Percentiles rank a stretch among this genome's conserved stretches.
These are phyloP conservation scores for Fusarium sulawesiense DNA, from an alignment of 2,329 filamentous ascomycete genomes.

Conservation along the genomic window DNA sequence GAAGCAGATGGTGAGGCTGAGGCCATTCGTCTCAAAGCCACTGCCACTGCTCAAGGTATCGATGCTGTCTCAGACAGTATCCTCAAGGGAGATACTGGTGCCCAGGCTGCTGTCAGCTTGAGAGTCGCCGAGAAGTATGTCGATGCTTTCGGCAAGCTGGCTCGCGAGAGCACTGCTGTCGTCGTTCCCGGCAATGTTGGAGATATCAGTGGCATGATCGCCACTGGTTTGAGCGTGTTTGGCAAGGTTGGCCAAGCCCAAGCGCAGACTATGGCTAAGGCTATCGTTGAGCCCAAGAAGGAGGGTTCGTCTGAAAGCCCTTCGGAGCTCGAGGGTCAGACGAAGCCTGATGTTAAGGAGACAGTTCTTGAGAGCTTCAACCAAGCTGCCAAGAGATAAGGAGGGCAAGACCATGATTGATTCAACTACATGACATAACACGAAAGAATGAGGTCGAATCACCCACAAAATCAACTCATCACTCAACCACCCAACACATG, in stretches of 20 bases:
- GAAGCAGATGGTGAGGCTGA: conserved; percentile 91
- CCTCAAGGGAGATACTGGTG: conserved; percentile 75
- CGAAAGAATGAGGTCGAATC: conserved; percentile 6
- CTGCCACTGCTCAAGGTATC: conserved; percentile 88
- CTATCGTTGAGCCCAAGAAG: conserved; percentile 54
- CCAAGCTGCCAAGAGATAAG: conserved; percentile 50
- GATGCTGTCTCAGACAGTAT: conserved; percentile 86
- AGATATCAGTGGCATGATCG: conserved; percentile 96
- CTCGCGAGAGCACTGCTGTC: conserved; percentile 94
- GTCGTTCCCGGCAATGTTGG: conserved; percentile 97
- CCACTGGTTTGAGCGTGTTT: conserved; percentile 93
- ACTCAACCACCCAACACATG: conserved; percentile 29
- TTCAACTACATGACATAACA: neutral
- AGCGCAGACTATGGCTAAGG: conserved; percentile 72
- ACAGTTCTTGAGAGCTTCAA: conserved; percentile 57
- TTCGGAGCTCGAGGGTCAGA: conserved; percentile 18
- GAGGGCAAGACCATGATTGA: neutral
- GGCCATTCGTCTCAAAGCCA: conserved; percentile 87
- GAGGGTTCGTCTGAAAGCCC: conserved; percentile 32
- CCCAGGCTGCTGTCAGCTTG: conserved; percentile 85
- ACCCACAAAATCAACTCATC: conserved; percentile 28
- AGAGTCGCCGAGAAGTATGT: conserved; percentile 98
- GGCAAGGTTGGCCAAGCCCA: conserved; percentile 90
- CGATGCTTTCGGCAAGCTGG: conserved; percentile 90
- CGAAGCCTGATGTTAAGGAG: conserved; percentile 51